Base-by-base conservation (phyloP, 2,329 filamentous ascomycete genomes). In the Hirsutella rhossiliensis region DNA sequence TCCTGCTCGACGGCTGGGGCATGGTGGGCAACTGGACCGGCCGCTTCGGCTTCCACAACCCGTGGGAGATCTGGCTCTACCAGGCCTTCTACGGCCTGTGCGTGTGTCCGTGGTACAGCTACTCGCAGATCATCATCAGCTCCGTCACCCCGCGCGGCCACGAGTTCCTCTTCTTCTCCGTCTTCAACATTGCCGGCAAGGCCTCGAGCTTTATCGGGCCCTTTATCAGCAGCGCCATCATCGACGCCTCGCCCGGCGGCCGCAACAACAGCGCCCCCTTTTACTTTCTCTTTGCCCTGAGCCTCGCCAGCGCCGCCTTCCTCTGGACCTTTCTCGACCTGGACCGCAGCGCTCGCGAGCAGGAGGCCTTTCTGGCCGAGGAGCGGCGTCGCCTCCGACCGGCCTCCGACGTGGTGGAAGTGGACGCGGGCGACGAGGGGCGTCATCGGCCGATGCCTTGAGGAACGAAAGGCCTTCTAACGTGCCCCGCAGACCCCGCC, bases 161-260 rank as follows among this genome's bases (percentile, higher is more conserved):
- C 53, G 81, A 84, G 50, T 83, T 82, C 52, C 62, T 84, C 11
- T 84, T 84, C 66, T 85, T 84, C 68, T 75, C 70, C 40, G 60
- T 84, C 1, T 84, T 84, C 61, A 78, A 73, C 48, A 81, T 84
- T 52, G 73, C 83, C 27, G 79, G 80, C 38, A 84, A 84, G 61
- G 80, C 79, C 0, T 78, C 73, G 8, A 76, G 73, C 1, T 84
- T 83, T 51, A 82, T 84, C 44, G 80, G 80, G 0, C 81, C 80
- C 0, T 62, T 84, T 23, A 78, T 85, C n/a, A 78, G 73, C 45
- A 77, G 72, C 48, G 80, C 80, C 6, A 84, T 84, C 46, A 82
- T 84, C 45, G 79, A 84, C 54, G 74, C 73, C 0, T 70, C 68
- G 6, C 68, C 72, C 0, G 66, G 64, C 1, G 59, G 62, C 13